These are phyloP conservation scores for Bolboschoenoplectus hybrid DNA, from an alignment of 202 grass and related monocot genomes.

Conservation along the genomic window DNA sequence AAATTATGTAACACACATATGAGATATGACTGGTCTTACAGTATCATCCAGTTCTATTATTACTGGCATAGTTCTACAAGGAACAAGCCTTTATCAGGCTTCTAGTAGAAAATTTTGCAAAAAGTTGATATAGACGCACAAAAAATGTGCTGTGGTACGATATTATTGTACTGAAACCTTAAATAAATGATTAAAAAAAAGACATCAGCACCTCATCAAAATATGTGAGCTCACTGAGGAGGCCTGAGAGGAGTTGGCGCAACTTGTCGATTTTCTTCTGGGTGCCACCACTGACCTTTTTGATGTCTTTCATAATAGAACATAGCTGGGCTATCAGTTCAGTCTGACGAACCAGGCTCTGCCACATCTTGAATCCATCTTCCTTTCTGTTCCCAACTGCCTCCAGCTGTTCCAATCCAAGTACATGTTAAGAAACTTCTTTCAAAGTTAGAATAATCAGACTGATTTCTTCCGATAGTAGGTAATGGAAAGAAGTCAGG, in stretches of 20 bases:
- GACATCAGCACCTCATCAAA: slow-evolving; percentile 77
- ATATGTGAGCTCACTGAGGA: slow-evolving; percentile 87
- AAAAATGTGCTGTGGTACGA: not conserved
- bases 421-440: slow-evolving; percentile 14
- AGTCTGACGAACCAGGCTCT: slow-evolving; percentile 79
- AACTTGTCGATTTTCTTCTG: slow-evolving; percentile 95
- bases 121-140: slow-evolving; percentile 20
- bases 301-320: slow-evolving; percentile 86
- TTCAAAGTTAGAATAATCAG: not conserved
- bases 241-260: slow-evolving; percentile 79
- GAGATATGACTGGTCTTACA: not conserved
- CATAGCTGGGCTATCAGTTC: slow-evolving; percentile 89
- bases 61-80: not conserved
- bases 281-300: slow-evolving; percentile 74
- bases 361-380: slow-evolving; percentile 92
- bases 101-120: slow-evolving; percentile 36
- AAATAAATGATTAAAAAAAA: not conserved
- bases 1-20: not conserved
- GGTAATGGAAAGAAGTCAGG: not conserved
- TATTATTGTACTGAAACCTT: not conserved
- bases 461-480: not conserved
- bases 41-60: not conserved
- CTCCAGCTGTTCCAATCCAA: slow-evolving; percentile 59
- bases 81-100: not conserved
- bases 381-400: slow-evolving; percentile 70